phyloP scores from a whole-genome alignment of 2,329 filamentous ascomycete genomes.

The Trichoderma guizhouense region DNA sequence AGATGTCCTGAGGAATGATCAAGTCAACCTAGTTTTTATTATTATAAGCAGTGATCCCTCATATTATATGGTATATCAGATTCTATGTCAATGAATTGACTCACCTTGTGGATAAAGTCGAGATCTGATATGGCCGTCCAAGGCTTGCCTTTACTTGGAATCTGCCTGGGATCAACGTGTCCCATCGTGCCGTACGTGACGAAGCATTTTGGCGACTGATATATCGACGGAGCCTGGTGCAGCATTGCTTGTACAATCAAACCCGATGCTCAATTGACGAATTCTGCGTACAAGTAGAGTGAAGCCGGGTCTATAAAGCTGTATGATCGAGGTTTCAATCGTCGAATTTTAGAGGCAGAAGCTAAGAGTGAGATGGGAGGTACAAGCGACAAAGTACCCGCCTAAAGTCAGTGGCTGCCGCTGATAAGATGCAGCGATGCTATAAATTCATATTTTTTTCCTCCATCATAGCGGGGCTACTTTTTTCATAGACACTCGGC shows the following conservation, averaged over 20 bases:
- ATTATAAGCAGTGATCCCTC: neutral
- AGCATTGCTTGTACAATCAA: conserved; percentile 39
- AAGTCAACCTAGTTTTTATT: conserved; percentile 57
- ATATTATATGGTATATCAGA: neutral
- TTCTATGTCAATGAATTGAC: neutral
- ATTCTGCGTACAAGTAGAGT: neutral
- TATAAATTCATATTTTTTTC: neutral
- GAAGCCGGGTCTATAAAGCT: neutral
- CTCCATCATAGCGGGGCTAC: conserved; percentile 2
- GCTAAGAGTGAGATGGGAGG: neutral
- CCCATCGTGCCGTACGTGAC: conserved; percentile 66
- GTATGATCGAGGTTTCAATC: neutral
- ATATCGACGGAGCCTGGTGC: conserved; percentile 43
- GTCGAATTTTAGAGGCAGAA: neutral
- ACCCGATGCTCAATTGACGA: neutral
- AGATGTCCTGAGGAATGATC: conserved; percentile 65
- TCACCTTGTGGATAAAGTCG: conserved; percentile 66
- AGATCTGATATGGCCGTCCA: conserved; percentile 67
- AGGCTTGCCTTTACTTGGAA: conserved; percentile 69
- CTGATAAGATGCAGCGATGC: neutral
- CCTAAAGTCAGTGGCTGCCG: neutral
- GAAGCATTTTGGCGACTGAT: conserved; percentile 65
- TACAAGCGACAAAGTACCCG: conserved; percentile 9
- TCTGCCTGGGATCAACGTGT: conserved; percentile 68
- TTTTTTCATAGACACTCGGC: neutral